Evolutionary conservation across 2,329 filamentous ascomycete species (phyloP), one percentile per base, ranked within the genome.

Genomic region (Penicillium sp.): DNA sequence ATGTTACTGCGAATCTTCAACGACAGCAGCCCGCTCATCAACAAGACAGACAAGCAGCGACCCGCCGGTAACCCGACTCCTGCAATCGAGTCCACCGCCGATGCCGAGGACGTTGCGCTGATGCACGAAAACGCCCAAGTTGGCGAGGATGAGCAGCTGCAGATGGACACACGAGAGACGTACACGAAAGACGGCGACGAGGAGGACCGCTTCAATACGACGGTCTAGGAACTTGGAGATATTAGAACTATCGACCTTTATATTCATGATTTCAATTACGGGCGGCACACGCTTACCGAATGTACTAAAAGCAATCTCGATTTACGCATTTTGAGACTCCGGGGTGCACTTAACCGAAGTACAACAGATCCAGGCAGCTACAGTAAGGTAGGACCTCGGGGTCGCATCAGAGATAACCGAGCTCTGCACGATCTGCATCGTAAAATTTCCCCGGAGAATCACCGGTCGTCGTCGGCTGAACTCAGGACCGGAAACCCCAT

Each of bases 1-100:
- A 95, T 97, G 90, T 76, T 97, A 62, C 79, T 97, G 57, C 82
- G 94, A 20, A 79, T 99, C 54, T 99, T 87, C 76, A 95, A 96
- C 68, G 92, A 97, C 63, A 87, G 87, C 25, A 87, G 89, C 0
- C 90, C 90, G 4, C 79, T 96, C 43, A 81, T 95, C 56, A 95
- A 94, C 69, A 65, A 64, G 14, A 72, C 70, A 72, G 53, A 62
- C 28, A 36, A 48, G 22, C 42, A 58, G 13, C 39, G 38, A 2
- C 49, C 59, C 4, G 47, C 27, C 35, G 10, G 28, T 13, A 44
- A 24, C 11, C 53, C 54, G 48, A 39, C 51, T 11, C 46, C 48
- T 11, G 31, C 57, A 8, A 28, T 58, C 7, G 58, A 59, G 11
- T 48, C 56, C 5, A 56, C 67, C 3, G 48, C 55, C 13, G 61